phyloP scores from a whole-genome alignment of 306 rosid species.

The Fragaria ananassa region DNA sequence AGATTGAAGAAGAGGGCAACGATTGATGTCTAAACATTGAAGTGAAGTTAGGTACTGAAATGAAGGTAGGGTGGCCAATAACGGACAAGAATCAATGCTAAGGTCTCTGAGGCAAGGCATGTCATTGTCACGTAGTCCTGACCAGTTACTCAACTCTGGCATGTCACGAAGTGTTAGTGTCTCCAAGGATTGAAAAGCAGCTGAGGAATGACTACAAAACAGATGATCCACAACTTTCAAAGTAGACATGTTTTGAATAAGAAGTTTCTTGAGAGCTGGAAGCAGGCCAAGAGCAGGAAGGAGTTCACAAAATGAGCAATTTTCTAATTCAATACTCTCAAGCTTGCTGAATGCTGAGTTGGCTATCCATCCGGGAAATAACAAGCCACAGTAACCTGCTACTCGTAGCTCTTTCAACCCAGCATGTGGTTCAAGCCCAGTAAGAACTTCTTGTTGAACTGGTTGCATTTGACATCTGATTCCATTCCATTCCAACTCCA shows the following conservation, averaged over 20 bases:
- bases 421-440: constrained; percentile 8
- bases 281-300: constrained; percentile 18
- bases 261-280: constrained; percentile 17
- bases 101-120: constrained; percentile 1
- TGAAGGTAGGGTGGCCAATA: constrained; percentile 1
- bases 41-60: not conserved
- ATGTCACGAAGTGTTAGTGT: constrained; percentile 7
- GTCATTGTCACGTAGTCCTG: not conserved
- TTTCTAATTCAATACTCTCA: constrained; percentile 18
- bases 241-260: constrained; percentile 3
- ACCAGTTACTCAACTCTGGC: not conserved
- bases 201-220: not conserved
- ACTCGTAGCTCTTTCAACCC: constrained; percentile 10
- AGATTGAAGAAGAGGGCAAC: constrained; percentile 17
- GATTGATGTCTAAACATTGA: constrained; percentile 7
- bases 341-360: constrained; percentile 12
- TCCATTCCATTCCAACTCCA: constrained; percentile 26
- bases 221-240: not conserved
- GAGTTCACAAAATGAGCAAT: not conserved
- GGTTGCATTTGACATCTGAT: not conserved
- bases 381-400: constrained; percentile 16
- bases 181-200: constrained; percentile 19
- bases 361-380: constrained; percentile 24
- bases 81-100: constrained; percentile 1
- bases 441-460: constrained; percentile 4